phyloP scores from a whole-genome alignment of 306 rosid species.

The Potentilla sterilis region DNA sequence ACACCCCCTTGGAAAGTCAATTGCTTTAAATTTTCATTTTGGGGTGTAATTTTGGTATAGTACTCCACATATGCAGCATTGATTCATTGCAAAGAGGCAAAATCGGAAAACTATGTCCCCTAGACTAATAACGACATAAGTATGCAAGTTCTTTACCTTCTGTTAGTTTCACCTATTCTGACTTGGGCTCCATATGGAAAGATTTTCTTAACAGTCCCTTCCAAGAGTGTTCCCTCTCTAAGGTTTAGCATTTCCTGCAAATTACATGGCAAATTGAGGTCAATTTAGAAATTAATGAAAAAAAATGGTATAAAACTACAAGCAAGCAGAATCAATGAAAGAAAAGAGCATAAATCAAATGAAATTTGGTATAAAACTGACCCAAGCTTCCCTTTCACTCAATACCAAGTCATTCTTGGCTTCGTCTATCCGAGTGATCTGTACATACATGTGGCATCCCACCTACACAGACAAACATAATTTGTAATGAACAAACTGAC shows the following conservation, averaged over 20 bases:
- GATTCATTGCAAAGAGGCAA: not conserved
- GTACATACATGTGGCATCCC: slow-evolving; percentile 61
- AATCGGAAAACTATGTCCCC: not conserved
- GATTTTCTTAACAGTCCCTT: slow-evolving; percentile 76
- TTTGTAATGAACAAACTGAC: slow-evolving; percentile 17
- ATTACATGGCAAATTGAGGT: slow-evolving; percentile 13
- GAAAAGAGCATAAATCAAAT: slow-evolving; percentile 15
- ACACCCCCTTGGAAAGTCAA: not conserved
- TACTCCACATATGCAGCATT: too few relatives aligned
- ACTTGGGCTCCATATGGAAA: slow-evolving; percentile 87
- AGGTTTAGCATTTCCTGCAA: slow-evolving; percentile 66
- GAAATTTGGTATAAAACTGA: slow-evolving; percentile 40
- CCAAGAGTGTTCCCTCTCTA: slow-evolving; percentile 77
- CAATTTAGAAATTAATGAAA: slow-evolving; percentile 16
- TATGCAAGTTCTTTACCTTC: slow-evolving; percentile 51
- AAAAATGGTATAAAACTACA: not conserved
- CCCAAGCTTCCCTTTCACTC: slow-evolving; percentile 92
- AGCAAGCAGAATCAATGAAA: not conserved
- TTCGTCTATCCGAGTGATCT: slow-evolving; percentile 73
- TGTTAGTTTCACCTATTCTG: slow-evolving; percentile 60
- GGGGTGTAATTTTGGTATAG: not conserved
- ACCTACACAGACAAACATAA: slow-evolving; percentile 52
- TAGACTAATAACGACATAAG: slow-evolving; percentile 10
- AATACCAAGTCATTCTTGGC: slow-evolving; percentile 68
- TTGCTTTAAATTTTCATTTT: not conserved